phyloP scores from a whole-genome alignment of 805 yeast species.

The Debaryomyces prosopidis region DNA sequence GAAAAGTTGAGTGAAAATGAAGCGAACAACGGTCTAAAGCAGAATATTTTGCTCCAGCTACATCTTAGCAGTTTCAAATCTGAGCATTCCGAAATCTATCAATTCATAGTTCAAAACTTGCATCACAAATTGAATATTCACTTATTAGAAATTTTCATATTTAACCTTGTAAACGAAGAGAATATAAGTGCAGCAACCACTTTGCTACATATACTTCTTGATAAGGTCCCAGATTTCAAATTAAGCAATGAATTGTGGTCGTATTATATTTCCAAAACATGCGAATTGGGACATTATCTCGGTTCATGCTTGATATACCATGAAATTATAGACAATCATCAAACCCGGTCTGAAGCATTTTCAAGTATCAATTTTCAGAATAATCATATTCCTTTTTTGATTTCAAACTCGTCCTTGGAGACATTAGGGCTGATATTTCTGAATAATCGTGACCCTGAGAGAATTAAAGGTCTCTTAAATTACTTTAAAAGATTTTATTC shows the following conservation, averaged over 20 bases:
- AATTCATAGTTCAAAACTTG: slow-evolving; percentile 10
- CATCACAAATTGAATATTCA: slow-evolving; percentile 8
- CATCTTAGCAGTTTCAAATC: neutral
- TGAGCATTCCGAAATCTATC: slow-evolving; percentile 6
- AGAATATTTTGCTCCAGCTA: neutral
- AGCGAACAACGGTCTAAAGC: neutral
- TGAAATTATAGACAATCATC: slow-evolving; percentile 30
- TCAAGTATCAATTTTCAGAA: slow-evolving; percentile 13
- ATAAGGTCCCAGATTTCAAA: slow-evolving; percentile 10
- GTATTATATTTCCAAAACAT: slow-evolving; percentile 20
- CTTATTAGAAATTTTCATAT: slow-evolving; percentile 23
- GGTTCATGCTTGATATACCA: slow-evolving; percentile 38
- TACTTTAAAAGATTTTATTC: slow-evolving; percentile 43
- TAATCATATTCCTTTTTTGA: slow-evolving; percentile 30
- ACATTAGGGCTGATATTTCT: slow-evolving; percentile 28
- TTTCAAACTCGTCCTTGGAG: slow-evolving; percentile 26
- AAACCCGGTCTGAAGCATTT: slow-evolving; percentile 12
- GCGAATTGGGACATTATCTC: slow-evolving; percentile 22
- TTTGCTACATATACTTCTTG: slow-evolving; percentile 26
- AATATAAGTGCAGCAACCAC: slow-evolving; percentile 25
- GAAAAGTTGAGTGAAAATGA: neutral
- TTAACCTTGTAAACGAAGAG: slow-evolving; percentile 16
- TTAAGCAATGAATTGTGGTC: slow-evolving; percentile 40
- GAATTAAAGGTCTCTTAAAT: slow-evolving; percentile 28
- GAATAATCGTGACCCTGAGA: slow-evolving; percentile 21